Conservation (phyloP, 2,329 filamentous ascomycete genomes). For the Thermothelomyces thermophilus region DNA sequence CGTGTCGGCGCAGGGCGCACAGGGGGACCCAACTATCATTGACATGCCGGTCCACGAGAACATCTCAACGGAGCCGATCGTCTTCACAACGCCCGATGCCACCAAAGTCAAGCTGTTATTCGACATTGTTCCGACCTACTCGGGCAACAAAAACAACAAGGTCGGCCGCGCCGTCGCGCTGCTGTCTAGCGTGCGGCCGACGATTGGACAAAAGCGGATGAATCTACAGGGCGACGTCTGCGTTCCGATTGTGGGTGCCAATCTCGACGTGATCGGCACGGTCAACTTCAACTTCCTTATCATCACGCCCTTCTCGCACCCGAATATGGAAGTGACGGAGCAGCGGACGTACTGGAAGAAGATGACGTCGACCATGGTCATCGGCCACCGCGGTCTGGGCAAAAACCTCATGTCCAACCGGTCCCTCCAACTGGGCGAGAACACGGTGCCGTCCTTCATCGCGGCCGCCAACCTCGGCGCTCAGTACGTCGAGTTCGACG, state of each 20-base stretch:
- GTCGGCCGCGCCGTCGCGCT: constrained; percentile 85
- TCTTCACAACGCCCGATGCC: constrained; percentile 74
- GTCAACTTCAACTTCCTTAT: constrained; percentile 97
- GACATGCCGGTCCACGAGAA: constrained; percentile 93
- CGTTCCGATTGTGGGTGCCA: constrained; percentile 81
- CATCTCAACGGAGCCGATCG: constrained; percentile 86
- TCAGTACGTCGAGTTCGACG: constrained; percentile 71
- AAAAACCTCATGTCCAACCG: constrained; percentile 82
- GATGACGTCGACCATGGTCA: constrained; percentile 77
- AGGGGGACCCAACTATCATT: constrained; percentile 80
- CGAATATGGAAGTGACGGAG: constrained; percentile 86
- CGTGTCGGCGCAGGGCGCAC: constrained; percentile 76
- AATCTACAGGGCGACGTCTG: constrained; percentile 87
- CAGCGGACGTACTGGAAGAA: constrained; percentile 97
- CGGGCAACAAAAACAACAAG: constrained; percentile 79
- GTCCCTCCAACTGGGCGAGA: constrained; percentile 91
- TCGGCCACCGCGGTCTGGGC: constrained; percentile 68
- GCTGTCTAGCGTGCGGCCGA: constrained; percentile 77
- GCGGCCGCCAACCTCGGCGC: constrained; percentile 89
- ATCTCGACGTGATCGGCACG: constrained; percentile 82
- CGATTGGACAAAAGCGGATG: constrained; percentile 78
- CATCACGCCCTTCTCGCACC: constrained; percentile 89
- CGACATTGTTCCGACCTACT: constrained; percentile 92
- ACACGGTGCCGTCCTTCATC: constrained; percentile 93
- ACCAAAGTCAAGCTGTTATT: constrained; percentile 84